Percentiles rank a stretch among this genome's conserved stretches.
These are phyloP conservation scores for Naegleria gruberi DNA, from an alignment of 208 protist species.

Conservation along the genomic window DNA sequence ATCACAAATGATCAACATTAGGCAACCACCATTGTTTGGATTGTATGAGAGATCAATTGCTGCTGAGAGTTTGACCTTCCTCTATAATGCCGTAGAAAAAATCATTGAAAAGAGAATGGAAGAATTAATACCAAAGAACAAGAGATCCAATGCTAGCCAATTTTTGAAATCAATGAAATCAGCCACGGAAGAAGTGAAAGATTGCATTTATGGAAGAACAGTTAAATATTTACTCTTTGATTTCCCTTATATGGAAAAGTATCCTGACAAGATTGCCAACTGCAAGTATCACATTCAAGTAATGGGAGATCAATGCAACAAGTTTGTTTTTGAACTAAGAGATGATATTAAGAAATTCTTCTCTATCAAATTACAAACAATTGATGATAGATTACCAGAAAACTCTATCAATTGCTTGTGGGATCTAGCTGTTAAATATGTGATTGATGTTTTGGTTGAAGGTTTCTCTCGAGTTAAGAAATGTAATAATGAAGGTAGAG, in stretches of 20 bases:
- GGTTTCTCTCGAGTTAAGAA: background rate
- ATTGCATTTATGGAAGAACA: background rate
- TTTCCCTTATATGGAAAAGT: background rate
- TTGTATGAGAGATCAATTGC: background rate
- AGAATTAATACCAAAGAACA: background rate
- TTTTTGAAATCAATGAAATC: background rate
- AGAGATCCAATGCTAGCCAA: background rate
- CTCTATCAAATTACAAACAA: background rate
- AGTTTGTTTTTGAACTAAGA: background rate
- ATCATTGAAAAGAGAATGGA: background rate
- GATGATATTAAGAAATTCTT: background rate
- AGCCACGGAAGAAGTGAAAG: background rate
- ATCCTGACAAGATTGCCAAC: background rate
- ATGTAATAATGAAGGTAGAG: conserved; percentile 1
- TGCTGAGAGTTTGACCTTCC: background rate
- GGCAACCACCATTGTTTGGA: background rate
- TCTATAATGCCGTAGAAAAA: background rate
- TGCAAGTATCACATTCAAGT: background rate
- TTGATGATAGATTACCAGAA: background rate
- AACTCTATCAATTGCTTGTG: background rate
- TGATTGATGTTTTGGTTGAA: background rate
- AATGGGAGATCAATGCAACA: background rate
- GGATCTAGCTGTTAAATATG: background rate
- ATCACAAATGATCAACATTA: background rate
- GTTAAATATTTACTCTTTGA: background rate